Base-by-base conservation (phyloP, 148 eudicot species). In the Talinum fruticosum region DNA sequence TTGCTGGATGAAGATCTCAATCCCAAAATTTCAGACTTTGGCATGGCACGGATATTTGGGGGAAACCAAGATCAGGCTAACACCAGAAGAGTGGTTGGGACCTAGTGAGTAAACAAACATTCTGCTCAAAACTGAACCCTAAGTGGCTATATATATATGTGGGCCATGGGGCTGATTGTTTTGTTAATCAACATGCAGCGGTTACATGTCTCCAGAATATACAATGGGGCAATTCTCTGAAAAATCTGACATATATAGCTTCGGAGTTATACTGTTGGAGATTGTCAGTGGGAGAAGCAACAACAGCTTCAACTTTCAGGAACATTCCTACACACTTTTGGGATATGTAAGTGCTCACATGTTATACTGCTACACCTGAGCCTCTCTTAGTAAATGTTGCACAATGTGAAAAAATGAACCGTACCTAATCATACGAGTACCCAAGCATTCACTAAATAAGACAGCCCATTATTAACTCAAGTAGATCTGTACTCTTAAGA, bases 171-270 rank as follows among this genome's bases (percentile, higher is more conserved):
- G 10, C 71, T 37, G 38, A 34, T 24, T 14, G n/a, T 67, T 14
- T 33, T 7, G n/a, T n/a, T n/a, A 68, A 2, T 68, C 28, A 68
- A 18, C n/a, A 33, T 68, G 71, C 71, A 68, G 71, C 18, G 71
- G 71, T 35, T 68, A 68, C 38, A 68, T 68, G 71, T 68, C 71
- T 16, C 71, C 71, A 15, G 71, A 68, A 37, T 68, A 68, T 35
- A 37, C 71, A 68, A 68, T 68, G 71, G 71, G 71, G 26, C 71
- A n/a, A 37, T 68, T 68, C 71, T 68, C 71, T 33, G 71, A 68
- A 37, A 68, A 68, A 68, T 68, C 71, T 35, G 71, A 68, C 35
- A 44, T 68, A 4, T 68, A 33, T 12, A 68, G 71, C 44, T 68
- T 68, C 3, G 71, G 71, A 16, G 71, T 68, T 44, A 33, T 68